Evolutionary conservation across 2,329 filamentous ascomycete species (phyloP).

Genomic region (Ascomycota sp.): DNA sequence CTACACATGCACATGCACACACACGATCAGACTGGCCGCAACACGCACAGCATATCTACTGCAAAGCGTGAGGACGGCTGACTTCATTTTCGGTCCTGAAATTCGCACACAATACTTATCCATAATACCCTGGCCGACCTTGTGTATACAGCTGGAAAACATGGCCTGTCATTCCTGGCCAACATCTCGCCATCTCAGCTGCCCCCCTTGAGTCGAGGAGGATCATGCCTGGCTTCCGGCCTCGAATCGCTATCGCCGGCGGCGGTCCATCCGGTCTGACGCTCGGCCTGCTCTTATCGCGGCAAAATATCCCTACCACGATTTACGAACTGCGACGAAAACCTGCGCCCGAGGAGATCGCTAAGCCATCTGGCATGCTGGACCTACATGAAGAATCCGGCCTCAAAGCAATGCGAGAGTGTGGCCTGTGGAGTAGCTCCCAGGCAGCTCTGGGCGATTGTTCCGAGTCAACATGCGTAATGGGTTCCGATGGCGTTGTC

Average conservation of each 20-base stretch:
- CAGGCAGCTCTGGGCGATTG: neutral
- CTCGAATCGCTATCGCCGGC: constrained; percentile 21
- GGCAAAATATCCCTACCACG: constrained; percentile 11
- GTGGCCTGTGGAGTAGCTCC: constrained; percentile 23
- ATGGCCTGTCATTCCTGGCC: no score
- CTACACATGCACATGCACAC: no score
- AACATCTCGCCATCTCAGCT: no score
- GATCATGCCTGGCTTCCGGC: neutral
- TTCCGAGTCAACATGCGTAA: no score
- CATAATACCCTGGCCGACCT: no score
- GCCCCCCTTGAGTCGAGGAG: no score
- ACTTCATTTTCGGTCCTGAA: no score
- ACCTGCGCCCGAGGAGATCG: constrained; percentile 8
- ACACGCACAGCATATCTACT: no score
- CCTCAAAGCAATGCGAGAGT: constrained; percentile 20
- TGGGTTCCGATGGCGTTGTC: neutral
- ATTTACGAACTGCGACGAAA: constrained; percentile 14
- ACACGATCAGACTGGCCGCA: no score
- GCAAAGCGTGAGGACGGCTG: no score
- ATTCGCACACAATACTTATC: no score
- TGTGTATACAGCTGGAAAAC: no score
- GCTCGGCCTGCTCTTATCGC: constrained; percentile 22
- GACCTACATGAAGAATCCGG: constrained; percentile 27
- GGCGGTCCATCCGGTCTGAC: constrained; percentile 25
- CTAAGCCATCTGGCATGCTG: constrained; percentile 18